Percentiles rank a stretch among this genome's conserved stretches.
Evolutionary conservation across 441 rosid species (phyloP).

Genomic region (Brassica hybrid): DNA sequence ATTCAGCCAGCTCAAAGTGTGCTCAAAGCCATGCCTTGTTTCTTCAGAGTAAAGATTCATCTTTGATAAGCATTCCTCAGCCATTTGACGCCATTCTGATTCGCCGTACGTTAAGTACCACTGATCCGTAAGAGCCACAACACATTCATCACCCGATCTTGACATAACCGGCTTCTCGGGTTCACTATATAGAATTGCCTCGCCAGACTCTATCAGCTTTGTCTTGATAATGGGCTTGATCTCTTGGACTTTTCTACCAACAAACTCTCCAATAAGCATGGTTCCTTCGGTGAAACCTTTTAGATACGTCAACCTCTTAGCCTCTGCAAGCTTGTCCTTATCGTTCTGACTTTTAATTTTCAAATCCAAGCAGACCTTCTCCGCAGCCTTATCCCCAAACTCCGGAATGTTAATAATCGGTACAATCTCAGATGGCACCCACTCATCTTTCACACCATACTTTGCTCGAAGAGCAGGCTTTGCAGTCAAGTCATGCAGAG

Average conservation of each 20-base stretch:
- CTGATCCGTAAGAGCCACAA: conserved; percentile 96
- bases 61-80: conserved; percentile 80
- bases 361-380: conserved; percentile 79
- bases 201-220: conserved; percentile 72
- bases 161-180: conserved; percentile 93
- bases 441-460: conserved; percentile 85
- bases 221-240: conserved; percentile 73
- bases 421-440: conserved; percentile 81
- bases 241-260: conserved; percentile 83
- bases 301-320: conserved; percentile 86
- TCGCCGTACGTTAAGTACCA: conserved; percentile 95
- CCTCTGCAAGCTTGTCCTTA: conserved; percentile 87
- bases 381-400: conserved; percentile 88
- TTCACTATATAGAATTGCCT: conserved; percentile 82
- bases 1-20: conserved; percentile 90
- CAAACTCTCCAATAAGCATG: conserved; percentile 78
- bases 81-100: conserved; percentile 73
- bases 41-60: conserved; percentile 87
- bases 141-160: conserved; percentile 98
- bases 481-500: conserved; percentile 75
- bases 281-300: conserved; percentile 88
- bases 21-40: conserved; percentile 85
- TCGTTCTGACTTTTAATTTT: conserved; percentile 93
- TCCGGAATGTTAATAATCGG: conserved; percentile 88
- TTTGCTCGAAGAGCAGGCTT: conserved; percentile 84